A percentile compares a stretch with the other conserved stretches of the same genome.
These are phyloP conservation scores for Prunus dulcis DNA, from an alignment of 306 rosid species.

Conservation along the genomic window DNA sequence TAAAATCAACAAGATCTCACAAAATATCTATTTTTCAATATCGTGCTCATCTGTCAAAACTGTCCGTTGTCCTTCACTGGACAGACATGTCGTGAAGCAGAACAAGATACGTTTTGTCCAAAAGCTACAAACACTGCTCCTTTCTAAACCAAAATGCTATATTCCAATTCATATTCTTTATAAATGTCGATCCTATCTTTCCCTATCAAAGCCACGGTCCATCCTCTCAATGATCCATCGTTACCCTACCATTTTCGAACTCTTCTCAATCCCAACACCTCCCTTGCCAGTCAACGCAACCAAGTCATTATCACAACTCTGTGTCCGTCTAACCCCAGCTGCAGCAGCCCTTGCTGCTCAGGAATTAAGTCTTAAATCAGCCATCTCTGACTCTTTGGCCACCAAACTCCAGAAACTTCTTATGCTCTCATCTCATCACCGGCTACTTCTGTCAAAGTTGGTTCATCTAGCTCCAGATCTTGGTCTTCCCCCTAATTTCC, in stretches of 20 bases:
- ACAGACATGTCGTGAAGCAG: conserved; percentile 64
- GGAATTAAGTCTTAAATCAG: conserved; percentile 50
- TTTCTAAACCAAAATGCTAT: conserved; percentile 83
- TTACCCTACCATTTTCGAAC: conserved; percentile 76
- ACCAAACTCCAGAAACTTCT: conserved; percentile 84
- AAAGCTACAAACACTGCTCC: conserved; percentile 72
- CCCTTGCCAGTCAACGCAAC: conserved; percentile 75
- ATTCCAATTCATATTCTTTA: conserved; percentile 68
- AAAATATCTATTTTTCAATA: conserved; percentile 28
- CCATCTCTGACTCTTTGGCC: conserved; percentile 59
- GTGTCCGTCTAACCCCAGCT: conserved; percentile 87
- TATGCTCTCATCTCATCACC: conserved; percentile 73
- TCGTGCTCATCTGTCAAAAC: conserved; percentile 62
- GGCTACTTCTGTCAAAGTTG: conserved; percentile 68
- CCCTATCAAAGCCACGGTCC: conserved; percentile 61
- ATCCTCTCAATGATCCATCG: conserved; percentile 73
- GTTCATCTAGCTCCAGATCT: conserved; percentile 93
- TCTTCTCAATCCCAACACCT: conserved; percentile 60
- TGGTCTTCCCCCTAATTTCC: conserved; percentile 81
- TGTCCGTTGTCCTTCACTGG: conserved; percentile 66
- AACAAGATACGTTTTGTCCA: conserved; percentile 75
- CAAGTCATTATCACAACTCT: conserved; percentile 62
- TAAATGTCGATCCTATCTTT: conserved; percentile 74
- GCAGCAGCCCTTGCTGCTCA: conserved; percentile 75
- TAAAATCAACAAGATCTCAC: conserved; percentile 8